phyloP scores from a whole-genome alignment of 345 rosid species.

The Lepidium aucheri region DNA sequence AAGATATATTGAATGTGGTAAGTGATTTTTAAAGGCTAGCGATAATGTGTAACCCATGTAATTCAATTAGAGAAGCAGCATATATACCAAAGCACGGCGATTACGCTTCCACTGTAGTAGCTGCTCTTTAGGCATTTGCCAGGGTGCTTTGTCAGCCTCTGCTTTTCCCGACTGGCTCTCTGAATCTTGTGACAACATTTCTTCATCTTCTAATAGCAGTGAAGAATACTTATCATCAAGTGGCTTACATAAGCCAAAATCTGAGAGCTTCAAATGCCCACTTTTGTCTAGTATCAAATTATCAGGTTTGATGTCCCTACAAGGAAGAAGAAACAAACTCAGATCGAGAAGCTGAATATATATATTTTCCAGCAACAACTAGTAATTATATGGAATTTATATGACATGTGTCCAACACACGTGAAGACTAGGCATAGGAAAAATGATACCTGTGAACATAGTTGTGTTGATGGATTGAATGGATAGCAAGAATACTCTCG shows the following conservation, averaged over 20 bases:
- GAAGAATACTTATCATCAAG: constrained; percentile 85
- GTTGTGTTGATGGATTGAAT: constrained; percentile 78
- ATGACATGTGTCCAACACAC: neutral
- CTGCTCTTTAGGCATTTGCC: constrained; percentile 84
- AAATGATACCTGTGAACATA: constrained; percentile 64
- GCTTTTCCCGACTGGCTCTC: constrained; percentile 37
- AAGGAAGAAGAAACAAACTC: constrained; percentile 19
- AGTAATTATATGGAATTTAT: neutral
- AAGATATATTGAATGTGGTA: neutral
- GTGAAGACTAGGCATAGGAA: neutral
- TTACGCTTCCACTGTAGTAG: constrained; percentile 85
- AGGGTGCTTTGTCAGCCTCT: constrained; percentile 50
- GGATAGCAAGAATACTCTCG: constrained; percentile 84
- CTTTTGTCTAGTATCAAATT: constrained; percentile 86
- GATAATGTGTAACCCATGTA: neutral
- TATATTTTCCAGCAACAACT: neutral
- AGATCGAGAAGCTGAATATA: neutral
- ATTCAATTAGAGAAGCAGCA: constrained; percentile 9
- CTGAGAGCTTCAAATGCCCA: constrained; percentile 98
- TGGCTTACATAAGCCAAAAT: constrained; percentile 98
- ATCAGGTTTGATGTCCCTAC: constrained; percentile 97
- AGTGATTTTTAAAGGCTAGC: neutral
- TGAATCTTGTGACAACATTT: constrained; percentile 46
- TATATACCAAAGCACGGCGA: constrained; percentile 80
- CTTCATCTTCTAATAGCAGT: constrained; percentile 68